phyloP scores from a whole-genome alignment of 441 rosid species.

The Raphanus hybrid region DNA sequence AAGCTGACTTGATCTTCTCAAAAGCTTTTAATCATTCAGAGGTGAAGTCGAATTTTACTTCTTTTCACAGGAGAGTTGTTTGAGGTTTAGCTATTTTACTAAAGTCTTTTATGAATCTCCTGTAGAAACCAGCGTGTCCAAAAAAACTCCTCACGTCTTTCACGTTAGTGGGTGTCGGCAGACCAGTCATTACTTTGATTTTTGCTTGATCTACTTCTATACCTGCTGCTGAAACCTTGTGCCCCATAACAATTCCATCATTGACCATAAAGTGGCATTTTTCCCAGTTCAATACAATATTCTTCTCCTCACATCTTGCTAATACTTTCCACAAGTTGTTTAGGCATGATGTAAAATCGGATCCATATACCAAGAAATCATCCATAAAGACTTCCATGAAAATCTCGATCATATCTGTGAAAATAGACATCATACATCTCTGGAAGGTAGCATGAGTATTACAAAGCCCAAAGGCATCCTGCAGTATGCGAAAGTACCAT shows the following conservation, averaged over 20 bases:
- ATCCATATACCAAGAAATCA: not conserved
- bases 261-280: not conserved
- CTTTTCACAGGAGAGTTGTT: not conserved
- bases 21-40: not conserved
- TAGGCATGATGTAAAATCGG: not conserved
- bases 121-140: not conserved
- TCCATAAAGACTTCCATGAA: not conserved
- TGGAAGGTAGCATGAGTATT: not conserved
- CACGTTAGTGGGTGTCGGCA: not conserved
- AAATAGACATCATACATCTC: not conserved
- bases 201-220: not conserved
- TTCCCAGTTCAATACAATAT: not conserved
- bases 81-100: not conserved
- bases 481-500: not conserved
- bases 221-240: not conserved
- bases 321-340: not conserved
- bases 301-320: not conserved
- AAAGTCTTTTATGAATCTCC: not conserved
- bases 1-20: not conserved
- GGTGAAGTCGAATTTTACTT: not conserved
- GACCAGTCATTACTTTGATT: not conserved
- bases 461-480: not conserved
- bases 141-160: not conserved
- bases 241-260: not conserved
- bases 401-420: not conserved